phyloP scores from a whole-genome alignment of 2,329 filamentous ascomycete species.

The Calycina marina region DNA sequence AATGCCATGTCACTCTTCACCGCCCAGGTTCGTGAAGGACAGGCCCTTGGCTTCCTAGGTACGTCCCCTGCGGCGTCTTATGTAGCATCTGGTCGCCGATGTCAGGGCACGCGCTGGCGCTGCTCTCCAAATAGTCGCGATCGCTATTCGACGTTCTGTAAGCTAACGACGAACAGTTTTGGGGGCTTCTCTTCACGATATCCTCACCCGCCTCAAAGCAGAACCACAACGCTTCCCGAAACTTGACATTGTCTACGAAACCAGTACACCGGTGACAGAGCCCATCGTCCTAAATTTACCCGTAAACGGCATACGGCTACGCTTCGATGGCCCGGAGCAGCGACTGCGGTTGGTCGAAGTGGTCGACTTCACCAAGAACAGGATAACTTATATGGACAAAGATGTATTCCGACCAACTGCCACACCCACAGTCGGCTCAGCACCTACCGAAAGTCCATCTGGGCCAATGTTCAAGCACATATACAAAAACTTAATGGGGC shows the following conservation, averaged over 20 bases:
- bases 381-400: slow-evolving; percentile 67
- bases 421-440: slow-evolving; percentile 14
- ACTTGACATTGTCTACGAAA: slow-evolving; percentile 70
- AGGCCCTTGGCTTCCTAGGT: slow-evolving; percentile 31
- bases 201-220: slow-evolving; percentile 75
- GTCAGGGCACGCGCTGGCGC: too few relatives aligned
- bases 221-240: slow-evolving; percentile 71
- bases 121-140: too few relatives aligned
- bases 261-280: slow-evolving; percentile 56
- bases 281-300: slow-evolving; percentile 66
- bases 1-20: slow-evolving; percentile 31
- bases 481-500: slow-evolving; percentile 85
- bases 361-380: slow-evolving; percentile 73
- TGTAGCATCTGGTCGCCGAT: too few relatives aligned
- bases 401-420: slow-evolving; percentile 56
- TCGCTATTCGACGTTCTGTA: too few relatives aligned
- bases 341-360: slow-evolving; percentile 83
- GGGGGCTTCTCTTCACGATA: slow-evolving; percentile 81
- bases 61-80: too few relatives aligned
- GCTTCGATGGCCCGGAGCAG: slow-evolving; percentile 90
- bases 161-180: slow-evolving; percentile 53
- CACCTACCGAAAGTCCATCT: slow-evolving; percentile 20
- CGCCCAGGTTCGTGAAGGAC: slow-evolving; percentile 52
- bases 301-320: slow-evolving; percentile 73
- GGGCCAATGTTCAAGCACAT: slow-evolving; percentile 78